These are phyloP conservation scores for Vigna radiata DNA, from an alignment of 306 rosid genomes.

Conservation along the genomic window DNA sequence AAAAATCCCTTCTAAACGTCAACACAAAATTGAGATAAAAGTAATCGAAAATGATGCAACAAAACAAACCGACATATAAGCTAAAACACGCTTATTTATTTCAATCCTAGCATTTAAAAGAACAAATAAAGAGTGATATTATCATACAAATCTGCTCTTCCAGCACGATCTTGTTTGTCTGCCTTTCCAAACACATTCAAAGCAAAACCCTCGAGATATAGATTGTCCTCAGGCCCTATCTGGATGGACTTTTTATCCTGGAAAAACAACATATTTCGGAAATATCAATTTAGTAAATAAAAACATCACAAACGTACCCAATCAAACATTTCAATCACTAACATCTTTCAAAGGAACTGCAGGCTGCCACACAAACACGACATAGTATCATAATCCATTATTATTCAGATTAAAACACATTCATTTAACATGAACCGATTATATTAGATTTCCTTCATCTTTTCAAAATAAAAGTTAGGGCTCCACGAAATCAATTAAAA, in stretches of 20 bases:
- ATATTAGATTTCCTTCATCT: neutral
- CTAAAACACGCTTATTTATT: conserved; percentile 6
- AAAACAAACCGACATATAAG: conserved; percentile 24
- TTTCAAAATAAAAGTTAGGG: neutral
- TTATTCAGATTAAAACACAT: conserved; percentile 25
- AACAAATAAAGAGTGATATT: neutral
- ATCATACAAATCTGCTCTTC: conserved; percentile 90
- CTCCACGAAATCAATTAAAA: conserved; percentile 9
- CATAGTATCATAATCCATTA: neutral
- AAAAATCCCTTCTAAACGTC: neutral
- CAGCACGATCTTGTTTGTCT: conserved; percentile 97
- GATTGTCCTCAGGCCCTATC: conserved; percentile 88
- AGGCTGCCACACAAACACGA: neutral
- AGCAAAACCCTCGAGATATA: conserved; percentile 95
- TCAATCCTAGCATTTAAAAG: neutral
- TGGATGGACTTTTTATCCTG: conserved; percentile 91
- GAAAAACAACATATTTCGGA: conserved; percentile 7
- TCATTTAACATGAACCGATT: neutral
- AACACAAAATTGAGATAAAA: conserved; percentile 1
- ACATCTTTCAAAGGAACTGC: conserved; percentile 4
- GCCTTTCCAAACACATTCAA: conserved; percentile 90
- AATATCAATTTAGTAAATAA: neutral
- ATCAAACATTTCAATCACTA: conserved; percentile 31
- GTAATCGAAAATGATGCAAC: neutral
- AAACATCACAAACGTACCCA: neutral